Conservation (phyloP, 225 moss, liverwort and hornwort species). For the Polytrichum commune region DNA sequence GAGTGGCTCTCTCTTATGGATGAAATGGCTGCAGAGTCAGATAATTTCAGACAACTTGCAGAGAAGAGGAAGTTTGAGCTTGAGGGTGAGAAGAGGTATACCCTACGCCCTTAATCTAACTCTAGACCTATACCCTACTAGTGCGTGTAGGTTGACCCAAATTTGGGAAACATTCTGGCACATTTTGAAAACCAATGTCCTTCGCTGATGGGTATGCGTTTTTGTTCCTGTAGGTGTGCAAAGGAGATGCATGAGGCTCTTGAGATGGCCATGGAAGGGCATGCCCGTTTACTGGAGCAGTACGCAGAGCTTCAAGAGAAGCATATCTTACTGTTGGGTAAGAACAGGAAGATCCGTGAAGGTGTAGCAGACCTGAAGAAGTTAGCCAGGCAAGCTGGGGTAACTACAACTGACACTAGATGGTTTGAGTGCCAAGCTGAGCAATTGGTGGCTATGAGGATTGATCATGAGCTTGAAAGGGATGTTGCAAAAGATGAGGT, state of each 20-base stretch:
- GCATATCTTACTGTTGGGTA: constrained; percentile 75
- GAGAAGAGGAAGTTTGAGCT: constrained; percentile 82
- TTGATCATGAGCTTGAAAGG: constrained; percentile 76
- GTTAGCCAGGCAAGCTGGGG: constrained; percentile 78
- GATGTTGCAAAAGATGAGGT: constrained; percentile 68
- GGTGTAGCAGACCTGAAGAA: constrained; percentile 75
- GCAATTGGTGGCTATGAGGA: constrained; percentile 77
- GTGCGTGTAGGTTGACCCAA: too few relatives aligned
- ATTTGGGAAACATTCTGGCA: too few relatives aligned
- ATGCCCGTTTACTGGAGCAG: constrained; percentile 87
- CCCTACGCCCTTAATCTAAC: too few relatives aligned
- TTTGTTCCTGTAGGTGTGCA: constrained; percentile 45
- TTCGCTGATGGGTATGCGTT: neutral
- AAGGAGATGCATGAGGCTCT: constrained; percentile 91
- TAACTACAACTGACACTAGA: constrained; percentile 67
- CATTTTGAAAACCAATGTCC: too few relatives aligned
- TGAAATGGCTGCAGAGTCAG: constrained; percentile 75
- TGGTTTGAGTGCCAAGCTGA: constrained; percentile 93
- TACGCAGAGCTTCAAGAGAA: constrained; percentile 99
- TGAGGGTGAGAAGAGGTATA: constrained; percentile 83
- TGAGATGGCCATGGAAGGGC: constrained; percentile 97
- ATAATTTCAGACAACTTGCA: constrained; percentile 64
- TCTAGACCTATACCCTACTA: too few relatives aligned
- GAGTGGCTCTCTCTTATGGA: constrained; percentile 88
- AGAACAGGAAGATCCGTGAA: constrained; percentile 88